Conservation (phyloP, 352 stramenopile species). For the Poterioochromonas sp. region DNA sequence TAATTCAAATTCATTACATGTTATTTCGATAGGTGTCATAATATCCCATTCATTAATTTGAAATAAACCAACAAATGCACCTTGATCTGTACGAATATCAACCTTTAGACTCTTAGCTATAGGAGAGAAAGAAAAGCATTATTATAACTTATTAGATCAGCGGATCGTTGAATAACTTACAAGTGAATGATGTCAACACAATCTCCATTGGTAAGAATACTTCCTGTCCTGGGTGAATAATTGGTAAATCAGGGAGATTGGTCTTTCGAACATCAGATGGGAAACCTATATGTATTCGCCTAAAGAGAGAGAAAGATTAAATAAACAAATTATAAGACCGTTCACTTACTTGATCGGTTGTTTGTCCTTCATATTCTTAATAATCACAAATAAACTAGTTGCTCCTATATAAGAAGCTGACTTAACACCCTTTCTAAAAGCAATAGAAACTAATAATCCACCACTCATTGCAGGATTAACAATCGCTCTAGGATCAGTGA, state of each 20-base stretch:
- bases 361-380: slow-evolving; percentile 54
- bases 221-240: background rate
- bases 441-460: slow-evolving; percentile 37
- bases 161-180: too few species aligned
- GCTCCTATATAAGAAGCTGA: slow-evolving; percentile 36
- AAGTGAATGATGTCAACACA: background rate
- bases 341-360: background rate
- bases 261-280: slow-evolving; percentile 21
- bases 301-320: slow-evolving; percentile 41
- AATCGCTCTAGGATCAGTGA: slow-evolving; percentile 33
- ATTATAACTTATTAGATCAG: too few species aligned
- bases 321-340: slow-evolving; percentile 53
- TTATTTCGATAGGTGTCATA: slow-evolving; percentile 35
- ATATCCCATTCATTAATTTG: slow-evolving; percentile 40
- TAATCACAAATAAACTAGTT: slow-evolving; percentile 34
- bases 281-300: slow-evolving; percentile 32
- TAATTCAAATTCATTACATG: slow-evolving; percentile 37
- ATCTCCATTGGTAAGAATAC: slow-evolving; percentile 7
- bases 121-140: slow-evolving; percentile 5
- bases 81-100: slow-evolving; percentile 46
- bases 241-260: background rate
- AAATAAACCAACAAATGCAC: slow-evolving; percentile 42
- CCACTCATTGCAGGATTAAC: slow-evolving; percentile 39
- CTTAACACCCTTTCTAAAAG: background rate
- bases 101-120: slow-evolving; percentile 40